phyloP scores from a whole-genome alignment of 164 flowering plant species.

The Sextonia rubra region DNA sequence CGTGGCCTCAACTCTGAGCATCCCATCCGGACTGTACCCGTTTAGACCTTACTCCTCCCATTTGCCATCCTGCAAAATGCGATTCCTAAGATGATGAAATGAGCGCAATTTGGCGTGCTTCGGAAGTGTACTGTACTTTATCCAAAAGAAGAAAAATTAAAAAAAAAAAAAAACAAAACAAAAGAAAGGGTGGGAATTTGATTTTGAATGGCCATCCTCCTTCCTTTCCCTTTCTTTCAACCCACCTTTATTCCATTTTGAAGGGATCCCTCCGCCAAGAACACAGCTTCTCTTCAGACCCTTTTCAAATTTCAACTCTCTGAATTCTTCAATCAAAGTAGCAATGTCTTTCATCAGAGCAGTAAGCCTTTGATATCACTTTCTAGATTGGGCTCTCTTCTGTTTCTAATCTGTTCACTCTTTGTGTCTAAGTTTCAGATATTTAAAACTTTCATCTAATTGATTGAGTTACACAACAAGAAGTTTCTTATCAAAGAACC shows the following conservation, averaged over 20 bases:
- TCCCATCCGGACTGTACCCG: background rate
- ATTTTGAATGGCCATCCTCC: constrained; percentile 3
- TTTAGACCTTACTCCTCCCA: background rate
- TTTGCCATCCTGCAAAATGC: background rate
- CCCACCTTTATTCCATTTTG: background rate
- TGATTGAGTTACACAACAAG: background rate
- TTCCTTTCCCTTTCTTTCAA: background rate
- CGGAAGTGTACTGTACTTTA: background rate
- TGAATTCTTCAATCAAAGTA: background rate
- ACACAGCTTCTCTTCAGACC: background rate
- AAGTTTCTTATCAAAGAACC: background rate
- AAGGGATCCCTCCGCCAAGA: background rate
- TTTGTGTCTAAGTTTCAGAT: background rate
- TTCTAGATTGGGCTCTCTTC: background rate
- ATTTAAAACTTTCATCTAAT: background rate
- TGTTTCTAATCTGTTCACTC: background rate
- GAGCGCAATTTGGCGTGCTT: background rate
- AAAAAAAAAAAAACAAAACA: too few species aligned
- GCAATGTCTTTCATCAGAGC: background rate
- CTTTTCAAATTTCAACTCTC: background rate
- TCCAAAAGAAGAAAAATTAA: background rate
- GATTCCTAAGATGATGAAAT: too few species aligned
- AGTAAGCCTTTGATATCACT: background rate
- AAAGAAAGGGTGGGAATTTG: background rate
- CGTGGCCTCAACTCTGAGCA: too few species aligned